These are phyloP conservation scores for Magnolia changhungtana DNA, from an alignment of 164 flowering plant species.

Conservation along the genomic window DNA sequence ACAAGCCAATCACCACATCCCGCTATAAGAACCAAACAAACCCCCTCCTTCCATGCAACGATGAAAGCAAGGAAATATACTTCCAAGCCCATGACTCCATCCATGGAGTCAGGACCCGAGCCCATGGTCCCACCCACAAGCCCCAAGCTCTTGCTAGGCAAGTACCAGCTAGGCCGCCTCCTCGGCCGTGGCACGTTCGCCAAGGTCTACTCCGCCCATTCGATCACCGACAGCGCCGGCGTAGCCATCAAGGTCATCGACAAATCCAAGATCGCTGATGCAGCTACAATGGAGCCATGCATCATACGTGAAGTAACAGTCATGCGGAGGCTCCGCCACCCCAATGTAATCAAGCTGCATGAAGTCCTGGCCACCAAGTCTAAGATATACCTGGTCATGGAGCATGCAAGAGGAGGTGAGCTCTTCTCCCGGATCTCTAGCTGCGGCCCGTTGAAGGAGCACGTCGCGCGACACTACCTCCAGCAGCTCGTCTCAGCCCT, in stretches of 20 bases:
- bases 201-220: conserved; percentile 67
- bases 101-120: neutral
- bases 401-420: conserved; percentile 68
- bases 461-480: conserved; percentile 47
- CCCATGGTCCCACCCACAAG: neutral
- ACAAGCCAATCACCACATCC: neutral
- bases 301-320: conserved; percentile 56
- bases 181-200: conserved; percentile 73
- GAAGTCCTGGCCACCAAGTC: conserved; percentile 72
- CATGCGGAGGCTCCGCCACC: conserved; percentile 65
- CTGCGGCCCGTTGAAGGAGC: conserved; percentile 55
- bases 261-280: conserved; percentile 42
- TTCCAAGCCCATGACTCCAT: neutral
- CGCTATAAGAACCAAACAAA: neutral
- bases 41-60: neutral
- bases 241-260: conserved; percentile 66
- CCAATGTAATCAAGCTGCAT: conserved; percentile 46
- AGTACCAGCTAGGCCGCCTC: conserved; percentile 59
- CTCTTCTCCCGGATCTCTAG: conserved; percentile 27
- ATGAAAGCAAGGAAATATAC: too few species aligned
- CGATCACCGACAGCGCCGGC: conserved; percentile 44
- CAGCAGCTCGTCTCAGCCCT: conserved; percentile 69
- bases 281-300: conserved; percentile 28
- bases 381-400: conserved; percentile 75
- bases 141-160: conserved; percentile 30